Conservation (phyloP, 352 stramenopile genomes). For the Phytophthora sp. region DNA sequence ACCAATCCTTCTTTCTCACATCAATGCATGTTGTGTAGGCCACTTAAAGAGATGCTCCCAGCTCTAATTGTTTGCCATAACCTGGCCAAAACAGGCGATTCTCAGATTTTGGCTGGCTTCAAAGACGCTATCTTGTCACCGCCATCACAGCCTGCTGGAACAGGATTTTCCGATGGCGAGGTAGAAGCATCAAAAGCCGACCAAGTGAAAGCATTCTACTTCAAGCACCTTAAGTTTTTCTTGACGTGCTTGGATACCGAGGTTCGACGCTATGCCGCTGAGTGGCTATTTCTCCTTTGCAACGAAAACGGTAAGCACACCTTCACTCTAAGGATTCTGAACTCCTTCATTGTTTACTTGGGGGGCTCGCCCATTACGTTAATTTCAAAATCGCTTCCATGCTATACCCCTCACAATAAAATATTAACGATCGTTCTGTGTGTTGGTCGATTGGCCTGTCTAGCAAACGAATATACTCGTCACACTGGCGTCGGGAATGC, state of each 20-base stretch:
- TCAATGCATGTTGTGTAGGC: conserved; percentile 28
- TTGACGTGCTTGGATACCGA: conserved; percentile 77
- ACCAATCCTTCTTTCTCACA: background rate
- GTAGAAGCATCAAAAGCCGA: too few relatives aligned
- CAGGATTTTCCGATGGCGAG: too few relatives aligned
- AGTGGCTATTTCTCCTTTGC: conserved; percentile 79
- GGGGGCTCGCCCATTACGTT: conserved; percentile 20
- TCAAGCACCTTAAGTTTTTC: conserved; percentile 72
- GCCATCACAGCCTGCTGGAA: background rate
- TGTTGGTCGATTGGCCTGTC: background rate
- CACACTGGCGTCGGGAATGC: conserved; percentile 73
- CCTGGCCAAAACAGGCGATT: conserved; percentile 45
- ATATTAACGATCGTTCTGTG: conserved; percentile 28
- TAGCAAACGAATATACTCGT: conserved; percentile 79
- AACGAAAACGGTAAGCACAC: conserved; percentile 77
- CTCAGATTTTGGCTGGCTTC: conserved; percentile 43
- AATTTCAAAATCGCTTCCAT: conserved; percentile 35
- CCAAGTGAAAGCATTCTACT: conserved; percentile 40
- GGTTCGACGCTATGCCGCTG: conserved; percentile 67
- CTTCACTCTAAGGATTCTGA: conserved; percentile 7
- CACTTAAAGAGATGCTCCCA: conserved; percentile 57
- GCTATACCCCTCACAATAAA: conserved; percentile 26
- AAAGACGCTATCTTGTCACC: conserved; percentile 47
- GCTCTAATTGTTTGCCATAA: conserved; percentile 71
- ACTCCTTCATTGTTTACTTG: conserved; percentile 8